phyloP scores from a whole-genome alignment of 768 basidiomycete species.

The Boletus vermiculosoides region DNA sequence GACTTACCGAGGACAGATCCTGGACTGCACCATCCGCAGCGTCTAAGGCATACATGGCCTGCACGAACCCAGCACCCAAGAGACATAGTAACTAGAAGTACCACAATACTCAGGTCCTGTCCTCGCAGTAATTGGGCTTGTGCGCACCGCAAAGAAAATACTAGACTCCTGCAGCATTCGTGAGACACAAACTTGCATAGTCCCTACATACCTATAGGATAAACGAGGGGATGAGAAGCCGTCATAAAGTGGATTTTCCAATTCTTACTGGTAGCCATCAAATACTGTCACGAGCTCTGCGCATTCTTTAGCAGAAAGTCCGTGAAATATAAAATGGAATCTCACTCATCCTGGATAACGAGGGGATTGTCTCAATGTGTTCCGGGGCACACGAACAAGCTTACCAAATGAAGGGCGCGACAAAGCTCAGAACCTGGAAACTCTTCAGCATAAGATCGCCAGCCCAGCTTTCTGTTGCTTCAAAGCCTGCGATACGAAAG shows the following conservation, averaged over 20 bases:
- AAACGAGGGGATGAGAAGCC: neutral
- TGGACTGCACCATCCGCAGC: slow-evolving; percentile 81
- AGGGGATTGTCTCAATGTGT: neutral
- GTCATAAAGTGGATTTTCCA: neutral
- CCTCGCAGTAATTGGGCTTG: neutral
- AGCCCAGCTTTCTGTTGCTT: slow-evolving; percentile 34
- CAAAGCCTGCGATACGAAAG: slow-evolving; percentile 63
- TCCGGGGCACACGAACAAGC: slow-evolving; percentile 21
- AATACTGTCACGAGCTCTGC: slow-evolving; percentile 78
- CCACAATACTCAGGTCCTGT: neutral
- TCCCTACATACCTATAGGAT: slow-evolving; percentile 72
- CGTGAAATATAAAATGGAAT: slow-evolving; percentile 8
- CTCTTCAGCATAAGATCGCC: slow-evolving; percentile 54
- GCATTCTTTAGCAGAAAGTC: neutral
- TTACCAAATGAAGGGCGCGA: slow-evolving; percentile 84
- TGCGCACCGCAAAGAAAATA: slow-evolving; percentile 81
- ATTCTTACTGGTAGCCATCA: slow-evolving; percentile 70
- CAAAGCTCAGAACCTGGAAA: slow-evolving; percentile 88
- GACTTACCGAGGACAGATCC: slow-evolving; percentile 45
- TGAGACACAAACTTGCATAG: slow-evolving; percentile 90
- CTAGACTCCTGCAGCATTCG: slow-evolving; percentile 93
- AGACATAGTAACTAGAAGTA: slow-evolving; percentile 67
- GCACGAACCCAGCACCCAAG: slow-evolving; percentile 79
- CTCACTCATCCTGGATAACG: slow-evolving; percentile 73
- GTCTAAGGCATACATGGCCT: slow-evolving; percentile 87